Conservation (phyloP, 1,284 basidiomycete species). For the Polyporus tsugae region DNA sequence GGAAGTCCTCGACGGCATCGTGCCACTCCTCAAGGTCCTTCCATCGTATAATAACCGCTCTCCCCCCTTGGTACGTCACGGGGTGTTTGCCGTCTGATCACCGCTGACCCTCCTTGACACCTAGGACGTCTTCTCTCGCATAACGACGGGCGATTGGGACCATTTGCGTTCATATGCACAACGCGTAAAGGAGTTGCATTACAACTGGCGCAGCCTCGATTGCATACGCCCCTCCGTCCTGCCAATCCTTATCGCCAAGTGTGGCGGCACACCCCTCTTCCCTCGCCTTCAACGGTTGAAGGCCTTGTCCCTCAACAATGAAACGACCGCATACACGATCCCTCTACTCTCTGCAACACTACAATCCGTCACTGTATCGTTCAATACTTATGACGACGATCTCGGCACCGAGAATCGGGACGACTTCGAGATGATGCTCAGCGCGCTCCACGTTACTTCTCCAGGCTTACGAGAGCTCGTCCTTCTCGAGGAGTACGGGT, state of each 20-base stretch:
- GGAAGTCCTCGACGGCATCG: not conserved
- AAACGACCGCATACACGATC: not conserved
- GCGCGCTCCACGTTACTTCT: not conserved
- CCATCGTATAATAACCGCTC: not conserved
- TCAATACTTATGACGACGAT: not conserved
- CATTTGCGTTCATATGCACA: not conserved
- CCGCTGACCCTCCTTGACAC: no score
- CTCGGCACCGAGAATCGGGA: no score
- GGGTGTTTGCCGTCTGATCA: no score
- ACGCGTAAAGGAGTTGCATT: not conserved
- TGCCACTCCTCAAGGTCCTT: not conserved
- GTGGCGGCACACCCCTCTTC: no score
- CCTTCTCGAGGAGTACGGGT: no score
- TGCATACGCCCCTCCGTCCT: no score
- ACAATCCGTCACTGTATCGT: not conserved
- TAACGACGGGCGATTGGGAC: not conserved
- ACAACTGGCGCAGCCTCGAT: not conserved
- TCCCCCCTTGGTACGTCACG: no score
- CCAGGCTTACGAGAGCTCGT: no score
- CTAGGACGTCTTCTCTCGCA: not conserved
- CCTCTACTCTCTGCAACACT: not conserved
- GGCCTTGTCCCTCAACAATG: not conserved
- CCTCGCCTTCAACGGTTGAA: not conserved
- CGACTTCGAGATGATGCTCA: not conserved
- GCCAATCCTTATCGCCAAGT: no score